A percentile compares a stretch with the other conserved stretches of the same genome.
These are phyloP conservation scores for Drechmeria coniospora DNA, from an alignment of 2,329 filamentous ascomycete species.

Conservation along the genomic window DNA sequence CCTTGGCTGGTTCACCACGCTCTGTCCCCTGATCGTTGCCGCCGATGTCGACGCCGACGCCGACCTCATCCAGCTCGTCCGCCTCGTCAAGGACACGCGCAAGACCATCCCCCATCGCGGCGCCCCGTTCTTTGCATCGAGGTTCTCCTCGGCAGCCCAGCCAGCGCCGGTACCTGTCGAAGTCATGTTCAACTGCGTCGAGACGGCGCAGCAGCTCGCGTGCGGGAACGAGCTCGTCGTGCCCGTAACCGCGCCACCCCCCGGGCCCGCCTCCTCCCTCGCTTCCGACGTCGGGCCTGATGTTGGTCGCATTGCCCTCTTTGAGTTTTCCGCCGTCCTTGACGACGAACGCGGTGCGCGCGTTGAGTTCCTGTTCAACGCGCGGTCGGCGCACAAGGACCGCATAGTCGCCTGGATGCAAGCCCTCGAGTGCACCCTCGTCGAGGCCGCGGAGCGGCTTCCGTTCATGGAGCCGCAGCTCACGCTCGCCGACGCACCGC, in stretches of 20 bases:
- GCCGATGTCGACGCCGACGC: conserved; percentile 26
- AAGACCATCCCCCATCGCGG: conserved; percentile 27
- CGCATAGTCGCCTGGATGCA: conserved; percentile 31
- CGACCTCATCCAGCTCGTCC: conserved; percentile 34
- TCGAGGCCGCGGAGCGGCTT: conserved; percentile 27
- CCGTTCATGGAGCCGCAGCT: conserved; percentile 27
- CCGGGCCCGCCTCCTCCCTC: conserved; percentile 19
- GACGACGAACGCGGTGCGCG: conserved; percentile 26
- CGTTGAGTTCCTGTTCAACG: conserved; percentile 30
- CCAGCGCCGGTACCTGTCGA: conserved; percentile 32
- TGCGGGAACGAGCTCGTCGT: conserved; percentile 29
- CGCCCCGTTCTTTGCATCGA: conserved; percentile 32
- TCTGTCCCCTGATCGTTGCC: conserved; percentile 34
- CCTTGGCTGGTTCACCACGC: conserved; percentile 44
- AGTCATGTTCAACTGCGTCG: conserved; percentile 41
- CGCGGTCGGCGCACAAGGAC: conserved; percentile 23
- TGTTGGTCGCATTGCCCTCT: conserved; percentile 33
- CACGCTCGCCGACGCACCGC: conserved; percentile 33
- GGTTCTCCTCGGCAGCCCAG: conserved; percentile 21
- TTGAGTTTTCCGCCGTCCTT: conserved; percentile 33
- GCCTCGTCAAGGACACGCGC: conserved; percentile 37
- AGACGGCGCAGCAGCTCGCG: conserved; percentile 32
- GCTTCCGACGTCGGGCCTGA: conserved; percentile 28
- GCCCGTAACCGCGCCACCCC: conserved; percentile 25
- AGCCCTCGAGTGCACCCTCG: conserved; percentile 28